Percentiles rank a stretch among this genome's conserved stretches.
Conservation (phyloP, 345 rosid genomes). For the Rhodamnia argentea region DNA sequence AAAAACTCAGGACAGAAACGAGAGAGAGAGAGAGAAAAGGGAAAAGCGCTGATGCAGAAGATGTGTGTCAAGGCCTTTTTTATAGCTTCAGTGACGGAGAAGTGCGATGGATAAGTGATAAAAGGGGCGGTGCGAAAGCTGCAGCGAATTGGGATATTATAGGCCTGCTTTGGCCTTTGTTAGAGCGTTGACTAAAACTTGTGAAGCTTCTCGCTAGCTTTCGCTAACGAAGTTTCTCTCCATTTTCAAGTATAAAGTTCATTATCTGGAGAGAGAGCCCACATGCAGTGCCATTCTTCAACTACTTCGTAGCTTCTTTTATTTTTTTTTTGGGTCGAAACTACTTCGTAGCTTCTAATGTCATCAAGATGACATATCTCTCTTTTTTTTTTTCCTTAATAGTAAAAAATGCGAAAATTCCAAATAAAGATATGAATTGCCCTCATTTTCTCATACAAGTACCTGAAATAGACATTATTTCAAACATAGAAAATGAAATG, state of each 20-base stretch:
- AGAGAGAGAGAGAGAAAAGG: neutral
- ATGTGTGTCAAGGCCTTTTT: neutral
- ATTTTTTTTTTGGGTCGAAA: neutral
- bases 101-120: neutral
- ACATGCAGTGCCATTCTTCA: neutral
- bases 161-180: neutral
- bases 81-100: neutral
- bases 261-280: neutral
- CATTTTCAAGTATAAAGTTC: neutral
- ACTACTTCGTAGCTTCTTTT: neutral
- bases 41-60: neutral
- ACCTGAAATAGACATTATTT: too few species aligned
- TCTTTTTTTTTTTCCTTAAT: neutral
- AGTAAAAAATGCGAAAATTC: too few species aligned
- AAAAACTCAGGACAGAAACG: neutral
- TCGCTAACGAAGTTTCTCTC: neutral
- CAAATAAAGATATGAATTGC: too few species aligned
- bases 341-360: neutral
- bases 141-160: neutral
- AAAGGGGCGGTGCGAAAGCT: conserved; percentile 20
- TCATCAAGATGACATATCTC: neutral
- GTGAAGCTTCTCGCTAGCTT: neutral
- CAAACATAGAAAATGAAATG: too few species aligned
- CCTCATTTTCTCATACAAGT: too few species aligned
- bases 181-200: neutral